A percentile compares a stretch with the other conserved stretches of the same genome.
Evolutionary conservation across 148 eudicot species (phyloP).

Genomic region (Rheum nobile): DNA sequence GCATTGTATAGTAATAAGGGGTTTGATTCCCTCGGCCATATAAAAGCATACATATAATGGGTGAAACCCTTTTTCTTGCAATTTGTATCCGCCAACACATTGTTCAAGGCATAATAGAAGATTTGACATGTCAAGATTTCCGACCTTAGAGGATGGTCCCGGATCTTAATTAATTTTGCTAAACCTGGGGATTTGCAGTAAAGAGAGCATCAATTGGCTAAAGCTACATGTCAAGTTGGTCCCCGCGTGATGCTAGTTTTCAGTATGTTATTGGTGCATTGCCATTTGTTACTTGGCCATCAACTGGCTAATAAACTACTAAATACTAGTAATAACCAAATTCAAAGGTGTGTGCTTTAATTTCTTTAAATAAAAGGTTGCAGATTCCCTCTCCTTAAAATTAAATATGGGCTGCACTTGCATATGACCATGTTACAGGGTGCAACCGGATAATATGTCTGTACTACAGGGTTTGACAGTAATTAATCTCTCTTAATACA

Average conservation of each 20-base stretch:
- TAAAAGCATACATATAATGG: background rate
- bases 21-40: background rate
- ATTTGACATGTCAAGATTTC: conserved; percentile 18
- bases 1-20: too few relatives aligned
- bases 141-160: conserved; percentile 25
- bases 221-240: conserved; percentile 5
- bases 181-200: conserved; percentile 18
- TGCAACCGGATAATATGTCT: conserved; percentile 27
- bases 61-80: background rate
- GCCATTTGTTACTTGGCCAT: background rate
- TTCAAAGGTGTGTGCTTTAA: background rate
- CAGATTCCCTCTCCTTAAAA: background rate
- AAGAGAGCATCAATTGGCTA: background rate
- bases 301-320: background rate
- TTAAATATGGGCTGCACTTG: conserved; percentile 6
- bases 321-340: background rate
- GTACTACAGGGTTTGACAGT: conserved; percentile 3
- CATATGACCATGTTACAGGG: conserved; percentile 20
- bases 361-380: background rate
- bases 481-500: background rate
- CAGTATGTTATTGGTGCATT: background rate
- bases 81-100: background rate
- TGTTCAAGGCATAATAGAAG: background rate
- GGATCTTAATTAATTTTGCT: background rate
- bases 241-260: background rate